phyloP scores from a whole-genome alignment of 1,284 basidiomycete genomes.

The Chalciporus sp. region DNA sequence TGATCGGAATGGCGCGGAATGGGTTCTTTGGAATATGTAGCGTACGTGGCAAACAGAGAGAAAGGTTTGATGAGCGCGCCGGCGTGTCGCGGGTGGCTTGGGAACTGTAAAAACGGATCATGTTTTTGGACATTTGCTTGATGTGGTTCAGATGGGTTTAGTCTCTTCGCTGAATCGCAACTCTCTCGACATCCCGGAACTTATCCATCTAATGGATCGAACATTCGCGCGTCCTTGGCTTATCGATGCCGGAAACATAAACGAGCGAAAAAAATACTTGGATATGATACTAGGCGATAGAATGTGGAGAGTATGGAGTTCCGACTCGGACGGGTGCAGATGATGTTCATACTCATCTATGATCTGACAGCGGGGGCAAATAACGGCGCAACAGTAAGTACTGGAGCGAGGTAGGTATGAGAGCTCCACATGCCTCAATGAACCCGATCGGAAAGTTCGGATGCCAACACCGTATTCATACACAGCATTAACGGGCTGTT shows the following conservation, averaged over 20 bases:
- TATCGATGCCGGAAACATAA: not conserved
- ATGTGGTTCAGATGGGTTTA: not conserved
- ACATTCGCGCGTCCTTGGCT: not conserved
- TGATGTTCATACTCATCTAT: not conserved
- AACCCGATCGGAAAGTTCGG: not conserved
- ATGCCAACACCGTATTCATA: not conserved
- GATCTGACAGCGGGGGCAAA: not conserved
- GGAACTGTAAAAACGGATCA: not conserved
- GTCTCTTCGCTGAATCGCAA: not conserved
- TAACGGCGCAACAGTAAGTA: not conserved
- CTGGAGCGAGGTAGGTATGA: not conserved
- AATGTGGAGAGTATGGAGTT: not conserved
- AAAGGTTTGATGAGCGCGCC: not conserved
- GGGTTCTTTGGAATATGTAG: too few species aligned
- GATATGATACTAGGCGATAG: not conserved
- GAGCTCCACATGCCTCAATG: not conserved
- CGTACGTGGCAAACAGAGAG: not conserved
- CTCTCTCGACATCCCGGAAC: not conserved
- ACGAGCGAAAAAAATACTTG: not conserved
- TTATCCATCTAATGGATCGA: not conserved
- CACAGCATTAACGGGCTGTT: not conserved
- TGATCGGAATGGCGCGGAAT: slow-evolving; percentile 15
- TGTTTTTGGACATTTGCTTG: not conserved
- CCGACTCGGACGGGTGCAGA: not conserved
- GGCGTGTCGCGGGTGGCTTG: not conserved